Percentiles rank a stretch among this genome's conserved stretches.
Evolutionary conservation across 2,329 filamentous ascomycete genomes (phyloP).

Genomic region (Tolypocladium capitatum): DNA sequence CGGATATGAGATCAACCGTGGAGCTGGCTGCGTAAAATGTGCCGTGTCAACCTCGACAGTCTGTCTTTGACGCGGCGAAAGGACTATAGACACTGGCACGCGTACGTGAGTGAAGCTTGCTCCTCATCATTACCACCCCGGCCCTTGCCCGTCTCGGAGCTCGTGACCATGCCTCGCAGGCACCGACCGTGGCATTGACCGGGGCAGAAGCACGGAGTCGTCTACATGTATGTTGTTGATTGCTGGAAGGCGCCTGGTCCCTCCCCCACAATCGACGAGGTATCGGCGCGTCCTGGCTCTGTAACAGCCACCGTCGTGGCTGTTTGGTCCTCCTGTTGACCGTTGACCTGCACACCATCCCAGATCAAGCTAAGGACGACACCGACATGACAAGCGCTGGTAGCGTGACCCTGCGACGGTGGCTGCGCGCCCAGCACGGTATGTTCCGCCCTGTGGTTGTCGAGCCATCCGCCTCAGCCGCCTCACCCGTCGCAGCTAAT

Average conservation of each 20-base stretch:
- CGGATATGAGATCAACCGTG: background rate
- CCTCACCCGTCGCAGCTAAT: constrained; percentile 4
- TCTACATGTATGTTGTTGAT: background rate
- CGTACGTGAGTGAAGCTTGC: background rate
- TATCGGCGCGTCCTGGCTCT: background rate
- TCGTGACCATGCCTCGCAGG: background rate
- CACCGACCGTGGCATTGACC: background rate
- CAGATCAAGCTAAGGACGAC: background rate
- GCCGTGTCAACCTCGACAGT: background rate
- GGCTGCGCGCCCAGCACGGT: background rate
- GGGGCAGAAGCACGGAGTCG: background rate
- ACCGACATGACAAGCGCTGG: background rate
- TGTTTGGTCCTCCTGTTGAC: background rate
- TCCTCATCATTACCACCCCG: background rate
- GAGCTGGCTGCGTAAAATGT: background rate
- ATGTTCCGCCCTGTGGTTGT: constrained; percentile 2
- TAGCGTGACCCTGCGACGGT: constrained; percentile 2
- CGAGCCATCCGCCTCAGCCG: background rate
- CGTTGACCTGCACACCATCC: background rate
- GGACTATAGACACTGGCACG: background rate
- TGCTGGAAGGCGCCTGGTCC: background rate
- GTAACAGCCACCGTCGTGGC: background rate
- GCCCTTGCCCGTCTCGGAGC: background rate
- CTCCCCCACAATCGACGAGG: background rate
- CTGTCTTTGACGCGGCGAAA: background rate